A percentile compares a stretch with the other conserved stretches of the same genome.
Conservation (phyloP, 805 yeast species). For the Metschnikowia henanensis region DNA sequence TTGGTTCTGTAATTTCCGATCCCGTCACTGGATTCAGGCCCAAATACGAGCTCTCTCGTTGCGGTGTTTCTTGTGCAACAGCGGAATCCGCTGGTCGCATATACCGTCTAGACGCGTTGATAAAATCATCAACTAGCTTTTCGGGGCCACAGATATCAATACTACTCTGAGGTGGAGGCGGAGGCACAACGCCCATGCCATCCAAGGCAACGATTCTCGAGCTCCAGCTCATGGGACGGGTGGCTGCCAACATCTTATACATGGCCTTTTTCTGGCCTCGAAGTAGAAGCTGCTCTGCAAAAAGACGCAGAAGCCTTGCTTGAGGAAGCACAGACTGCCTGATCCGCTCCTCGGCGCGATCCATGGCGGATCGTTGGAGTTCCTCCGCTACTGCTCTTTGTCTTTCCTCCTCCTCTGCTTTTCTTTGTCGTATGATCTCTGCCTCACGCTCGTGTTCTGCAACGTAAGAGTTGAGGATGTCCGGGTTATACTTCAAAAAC, state of each 20-base stretch:
- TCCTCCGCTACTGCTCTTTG: background rate
- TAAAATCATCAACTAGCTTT: slow-evolving; percentile 2
- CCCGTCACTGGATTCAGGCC: no score
- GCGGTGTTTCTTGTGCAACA: no score
- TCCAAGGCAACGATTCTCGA: no score
- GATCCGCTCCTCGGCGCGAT: background rate
- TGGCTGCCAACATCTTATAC: slow-evolving; percentile 3
- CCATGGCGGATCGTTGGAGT: no score
- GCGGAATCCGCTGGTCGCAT: no score
- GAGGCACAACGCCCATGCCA: background rate
- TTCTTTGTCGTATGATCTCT: slow-evolving; percentile 5
- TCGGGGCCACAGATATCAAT: slow-evolving; percentile 9
- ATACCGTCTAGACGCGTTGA: slow-evolving; percentile 3
- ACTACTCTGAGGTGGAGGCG: background rate
- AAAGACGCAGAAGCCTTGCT: slow-evolving; percentile 1
- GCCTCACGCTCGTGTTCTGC: slow-evolving; percentile 10
- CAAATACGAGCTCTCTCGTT: no score
- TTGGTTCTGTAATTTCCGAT: no score
- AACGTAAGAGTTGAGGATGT: slow-evolving; percentile 26
- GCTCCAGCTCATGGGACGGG: background rate
- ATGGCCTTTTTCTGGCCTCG: slow-evolving; percentile 4
- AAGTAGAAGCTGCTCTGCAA: slow-evolving; percentile 3
- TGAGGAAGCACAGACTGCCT: background rate
- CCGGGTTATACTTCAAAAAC: slow-evolving; percentile 30
- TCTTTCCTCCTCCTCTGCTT: slow-evolving; percentile 2